phyloP scores from a whole-genome alignment of 768 basidiomycete genomes.

The Rhodotorula kratochvilovae region DNA sequence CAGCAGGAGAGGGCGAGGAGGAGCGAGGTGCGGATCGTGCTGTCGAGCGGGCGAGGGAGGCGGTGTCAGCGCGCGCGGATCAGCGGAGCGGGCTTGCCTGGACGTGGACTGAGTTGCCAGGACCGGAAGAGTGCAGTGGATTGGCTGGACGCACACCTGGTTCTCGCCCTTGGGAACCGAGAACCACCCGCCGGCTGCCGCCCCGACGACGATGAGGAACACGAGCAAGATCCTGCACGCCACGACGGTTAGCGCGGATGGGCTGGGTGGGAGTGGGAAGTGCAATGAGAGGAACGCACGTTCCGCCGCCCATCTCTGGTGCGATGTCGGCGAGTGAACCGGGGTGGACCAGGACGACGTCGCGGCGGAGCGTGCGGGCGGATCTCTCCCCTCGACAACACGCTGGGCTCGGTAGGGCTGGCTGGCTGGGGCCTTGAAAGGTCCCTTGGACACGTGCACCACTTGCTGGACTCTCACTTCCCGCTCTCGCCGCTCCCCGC shows the following conservation, averaged over 20 bases:
- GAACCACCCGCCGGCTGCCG: slow-evolving; percentile 60
- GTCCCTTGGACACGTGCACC: too few relatives aligned
- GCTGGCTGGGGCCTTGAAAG: too few relatives aligned
- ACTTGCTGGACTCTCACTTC: neutral
- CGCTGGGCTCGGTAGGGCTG: neutral
- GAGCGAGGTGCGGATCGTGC: slow-evolving; percentile 73
- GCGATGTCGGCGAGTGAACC: neutral
- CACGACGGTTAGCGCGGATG: neutral
- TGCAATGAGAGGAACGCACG: neutral
- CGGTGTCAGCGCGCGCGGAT: neutral
- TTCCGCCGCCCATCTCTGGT: neutral
- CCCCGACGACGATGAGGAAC: slow-evolving; percentile 60
- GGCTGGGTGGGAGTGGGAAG: too few relatives aligned
- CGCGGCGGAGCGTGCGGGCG: neutral
- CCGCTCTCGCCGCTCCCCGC: neutral
- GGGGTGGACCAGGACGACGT: too few relatives aligned
- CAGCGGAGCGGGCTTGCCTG: neutral
- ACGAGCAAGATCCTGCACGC: slow-evolving; percentile 22
- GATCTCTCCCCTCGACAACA: neutral
- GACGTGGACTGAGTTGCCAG: too few relatives aligned
- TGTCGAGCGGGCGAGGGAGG: slow-evolving; percentile 46
- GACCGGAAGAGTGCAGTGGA: too few relatives aligned
- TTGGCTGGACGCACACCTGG: slow-evolving; percentile 86
- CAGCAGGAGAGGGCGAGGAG: slow-evolving; percentile 74
- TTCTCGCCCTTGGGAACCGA: slow-evolving; percentile 79